Conservation (phyloP, 2,329 filamentous ascomycete genomes). For the Pestalotiopsis sp. region DNA sequence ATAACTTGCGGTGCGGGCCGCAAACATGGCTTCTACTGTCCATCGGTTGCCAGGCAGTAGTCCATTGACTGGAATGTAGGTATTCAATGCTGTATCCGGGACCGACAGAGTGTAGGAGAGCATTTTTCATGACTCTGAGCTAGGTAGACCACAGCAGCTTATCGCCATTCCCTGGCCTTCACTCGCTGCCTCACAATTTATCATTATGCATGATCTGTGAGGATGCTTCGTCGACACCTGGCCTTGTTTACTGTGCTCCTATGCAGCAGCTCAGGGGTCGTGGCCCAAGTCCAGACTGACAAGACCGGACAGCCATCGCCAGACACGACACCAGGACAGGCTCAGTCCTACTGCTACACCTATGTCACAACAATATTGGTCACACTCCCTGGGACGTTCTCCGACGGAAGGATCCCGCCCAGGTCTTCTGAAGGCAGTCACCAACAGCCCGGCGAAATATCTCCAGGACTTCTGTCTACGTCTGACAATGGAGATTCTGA, state of each 20-base stretch:
- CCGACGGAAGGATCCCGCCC: neutral
- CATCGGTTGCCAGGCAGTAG: neutral
- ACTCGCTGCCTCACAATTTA: neutral
- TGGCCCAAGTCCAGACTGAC: neutral
- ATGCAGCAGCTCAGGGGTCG: neutral
- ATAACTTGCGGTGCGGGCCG: neutral
- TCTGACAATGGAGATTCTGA: neutral
- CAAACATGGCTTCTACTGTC: neutral
- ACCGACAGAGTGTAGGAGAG: neutral
- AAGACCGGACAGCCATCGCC: too few relatives aligned
- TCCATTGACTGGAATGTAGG: neutral
- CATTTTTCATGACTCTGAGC: neutral
- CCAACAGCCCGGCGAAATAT: neutral
- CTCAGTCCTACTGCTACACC: conserved; percentile 10
- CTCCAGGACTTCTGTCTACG: neutral
- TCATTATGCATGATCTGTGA: neutral
- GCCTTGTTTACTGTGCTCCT: neutral
- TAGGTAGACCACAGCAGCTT: neutral
- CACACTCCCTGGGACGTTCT: neutral
- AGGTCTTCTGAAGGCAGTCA: neutral
- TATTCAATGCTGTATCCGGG: neutral
- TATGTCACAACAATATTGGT: conserved; percentile 13
- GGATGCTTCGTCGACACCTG: neutral
- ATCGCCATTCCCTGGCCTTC: neutral
- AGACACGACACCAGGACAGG: neutral